Evolutionary conservation across 345 rosid species (phyloP), one percentile per base, ranked within the genome.

Genomic region (Theobroma cacao): DNA sequence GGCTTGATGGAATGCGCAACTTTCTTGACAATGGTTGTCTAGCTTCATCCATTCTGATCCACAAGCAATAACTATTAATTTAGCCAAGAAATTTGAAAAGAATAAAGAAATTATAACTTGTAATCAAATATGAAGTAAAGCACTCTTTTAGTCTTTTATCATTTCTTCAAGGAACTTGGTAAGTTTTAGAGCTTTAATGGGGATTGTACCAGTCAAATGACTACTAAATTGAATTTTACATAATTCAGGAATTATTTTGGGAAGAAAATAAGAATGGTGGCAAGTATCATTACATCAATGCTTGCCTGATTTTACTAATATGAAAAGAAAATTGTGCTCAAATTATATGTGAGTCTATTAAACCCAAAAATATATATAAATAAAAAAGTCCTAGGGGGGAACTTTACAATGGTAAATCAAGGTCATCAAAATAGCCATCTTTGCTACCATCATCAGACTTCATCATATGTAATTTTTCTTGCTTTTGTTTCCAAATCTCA

Each of bases 1-100:
- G 89, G 80, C 89, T 85, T 5, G 90, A 80, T 34, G 87, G 72
- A 63, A 89, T 78, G 2, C 84, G 85, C 30, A 85, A 10, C 80
- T 87, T 89, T 72, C 92, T 77, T 36, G 90, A 87, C 77, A 89
- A 43, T 22, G 90, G 92, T 68, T 86, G 92, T 75, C 89, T 87
- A 15, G 79, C 90, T 77, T 86, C 92, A 30, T 89, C 90, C 85
- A 79, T 89, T 74, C 90, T 89, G 82, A 72, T 76, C 28, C 74
- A 56, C 28, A 50, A 18, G 13, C 73, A 68, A 7, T 28, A 45
- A 45, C 38, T 26, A 45, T 15, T 15, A 3, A 28, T 9, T 20
- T 64, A 24, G 33, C 17, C 47, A 72, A 55, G 8, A 31, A 38
- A 56, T 24, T 33, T 56, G 13, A 18, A 20, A 56, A 24, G 77